phyloP scores from a whole-genome alignment of 495 filamentous ascomycete genomes.

The Aspergillus funiculosus region DNA sequence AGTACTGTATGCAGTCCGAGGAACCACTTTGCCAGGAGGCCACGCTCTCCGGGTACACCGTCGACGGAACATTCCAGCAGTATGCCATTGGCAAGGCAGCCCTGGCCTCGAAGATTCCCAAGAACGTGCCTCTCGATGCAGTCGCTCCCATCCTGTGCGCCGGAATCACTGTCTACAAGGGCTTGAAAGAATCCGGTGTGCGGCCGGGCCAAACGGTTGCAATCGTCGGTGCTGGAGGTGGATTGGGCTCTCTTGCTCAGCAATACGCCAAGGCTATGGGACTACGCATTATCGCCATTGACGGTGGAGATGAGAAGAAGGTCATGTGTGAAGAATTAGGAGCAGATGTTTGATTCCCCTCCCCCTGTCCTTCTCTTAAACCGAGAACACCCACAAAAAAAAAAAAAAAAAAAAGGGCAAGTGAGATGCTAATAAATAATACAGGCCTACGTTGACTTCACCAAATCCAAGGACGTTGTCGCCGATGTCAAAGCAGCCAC shows the following conservation, averaged over 20 bases:
- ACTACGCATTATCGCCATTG: conserved; percentile 68
- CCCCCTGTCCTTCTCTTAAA: background rate
- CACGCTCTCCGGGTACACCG: conserved; percentile 78
- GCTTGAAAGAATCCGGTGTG: conserved; percentile 73
- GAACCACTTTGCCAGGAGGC: conserved; percentile 72
- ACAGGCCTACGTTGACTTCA: conserved; percentile 69
- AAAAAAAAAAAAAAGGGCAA: background rate
- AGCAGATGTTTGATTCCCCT: conserved; percentile 32
- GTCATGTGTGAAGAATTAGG: conserved; percentile 64
- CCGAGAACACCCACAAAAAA: background rate
- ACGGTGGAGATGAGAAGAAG: conserved; percentile 72
- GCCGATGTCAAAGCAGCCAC: conserved; percentile 74
- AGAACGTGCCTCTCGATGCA: conserved; percentile 67
- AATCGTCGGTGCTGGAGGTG: conserved; percentile 85
- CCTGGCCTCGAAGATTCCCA: conserved; percentile 73
- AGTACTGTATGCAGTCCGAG: conserved; percentile 70
- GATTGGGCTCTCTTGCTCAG: conserved; percentile 72
- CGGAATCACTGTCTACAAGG: conserved; percentile 92
- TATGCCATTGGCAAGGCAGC: conserved; percentile 82
- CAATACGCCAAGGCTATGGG: conserved; percentile 93
- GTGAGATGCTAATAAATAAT: no score
- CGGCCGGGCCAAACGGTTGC: conserved; percentile 73
- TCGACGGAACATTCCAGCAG: conserved; percentile 90
- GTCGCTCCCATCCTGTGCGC: conserved; percentile 79
- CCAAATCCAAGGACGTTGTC: conserved; percentile 63